phyloP scores from a whole-genome alignment of 2,329 filamentous ascomycete species.

The Meredithiella fracta region DNA sequence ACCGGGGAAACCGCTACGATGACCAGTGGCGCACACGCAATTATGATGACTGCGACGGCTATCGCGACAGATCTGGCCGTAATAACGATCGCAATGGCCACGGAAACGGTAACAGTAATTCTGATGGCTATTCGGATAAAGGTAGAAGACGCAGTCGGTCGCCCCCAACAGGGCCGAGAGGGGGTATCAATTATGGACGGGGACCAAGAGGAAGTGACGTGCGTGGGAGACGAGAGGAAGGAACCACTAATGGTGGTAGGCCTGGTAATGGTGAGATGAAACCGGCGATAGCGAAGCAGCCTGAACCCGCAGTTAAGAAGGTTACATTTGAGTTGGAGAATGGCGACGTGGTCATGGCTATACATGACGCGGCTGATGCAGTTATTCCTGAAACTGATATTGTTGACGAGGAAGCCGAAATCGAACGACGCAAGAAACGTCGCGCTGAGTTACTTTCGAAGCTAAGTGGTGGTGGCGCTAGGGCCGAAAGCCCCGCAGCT shows the following conservation, averaged over 20 bases:
- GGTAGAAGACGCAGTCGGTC: conserved; percentile 35
- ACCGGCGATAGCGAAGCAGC: conserved; percentile 39
- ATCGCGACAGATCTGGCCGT: conserved; percentile 30
- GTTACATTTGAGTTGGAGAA: conserved; percentile 11
- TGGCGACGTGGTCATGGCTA: conserved; percentile 10
- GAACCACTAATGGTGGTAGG: too few species aligned
- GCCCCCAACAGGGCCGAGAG: conserved; percentile 25
- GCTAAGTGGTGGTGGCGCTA: conserved; percentile 29
- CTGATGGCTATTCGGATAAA: conserved; percentile 37
- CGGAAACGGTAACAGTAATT: conserved; percentile 24
- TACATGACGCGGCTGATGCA: not conserved
- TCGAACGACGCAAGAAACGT: conserved; percentile 69
- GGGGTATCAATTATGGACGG: conserved; percentile 20
- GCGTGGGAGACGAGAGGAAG: too few species aligned
- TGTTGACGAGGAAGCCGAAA: conserved; percentile 66
- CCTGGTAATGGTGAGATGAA: conserved; percentile 31
- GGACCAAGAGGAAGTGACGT: conserved; percentile 19
- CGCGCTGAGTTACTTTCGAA: conserved; percentile 76
- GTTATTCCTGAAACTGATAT: conserved; percentile 31
- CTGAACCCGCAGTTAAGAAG: conserved; percentile 8
- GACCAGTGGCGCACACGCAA: conserved; percentile 45
- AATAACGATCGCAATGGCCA: not conserved
- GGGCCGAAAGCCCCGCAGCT: conserved; percentile 34
- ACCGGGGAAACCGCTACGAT: conserved; percentile 27
- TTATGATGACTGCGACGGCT: conserved; percentile 50